Evolutionary conservation across 108 stramenopile species (phyloP).

Genomic region (Chaetoceros muelleri): DNA sequence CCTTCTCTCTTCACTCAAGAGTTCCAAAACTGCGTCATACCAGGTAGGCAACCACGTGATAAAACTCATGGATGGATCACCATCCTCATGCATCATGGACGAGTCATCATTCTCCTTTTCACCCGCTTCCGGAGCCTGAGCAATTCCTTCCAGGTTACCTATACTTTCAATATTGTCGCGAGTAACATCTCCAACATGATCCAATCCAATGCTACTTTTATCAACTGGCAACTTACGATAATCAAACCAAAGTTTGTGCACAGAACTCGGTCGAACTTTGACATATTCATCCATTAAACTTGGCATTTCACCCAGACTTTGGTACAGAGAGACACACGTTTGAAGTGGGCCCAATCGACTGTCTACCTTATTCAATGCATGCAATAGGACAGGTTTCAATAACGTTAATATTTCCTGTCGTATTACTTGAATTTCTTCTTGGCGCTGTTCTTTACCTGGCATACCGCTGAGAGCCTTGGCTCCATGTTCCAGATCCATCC

Average conservation of each 20-base stretch:
- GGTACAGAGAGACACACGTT: slow-evolving; percentile 67
- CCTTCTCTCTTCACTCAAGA: slow-evolving; percentile 57
- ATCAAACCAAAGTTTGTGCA: slow-evolving; percentile 66
- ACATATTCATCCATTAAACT: slow-evolving; percentile 72
- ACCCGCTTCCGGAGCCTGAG: slow-evolving; percentile 10
- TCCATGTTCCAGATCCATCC: slow-evolving; percentile 46
- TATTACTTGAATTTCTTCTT: slow-evolving; percentile 32
- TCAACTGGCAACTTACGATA: slow-evolving; percentile 17
- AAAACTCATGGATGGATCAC: slow-evolving; percentile 41
- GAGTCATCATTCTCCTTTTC: slow-evolving; percentile 13
- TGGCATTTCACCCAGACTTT: slow-evolving; percentile 53
- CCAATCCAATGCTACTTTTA: not conserved
- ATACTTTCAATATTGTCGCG: not conserved
- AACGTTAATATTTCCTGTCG: slow-evolving; percentile 51
- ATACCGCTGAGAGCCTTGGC: slow-evolving; percentile 61
- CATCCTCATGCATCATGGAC: too few relatives aligned
- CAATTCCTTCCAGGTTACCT: not conserved
- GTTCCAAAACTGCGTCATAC: slow-evolving; percentile 52
- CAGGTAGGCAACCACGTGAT: slow-evolving; percentile 58
- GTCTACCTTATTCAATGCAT: slow-evolving; percentile 62
- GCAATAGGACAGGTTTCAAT: slow-evolving; percentile 57
- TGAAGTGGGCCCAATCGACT: slow-evolving; percentile 62
- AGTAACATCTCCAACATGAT: not conserved
- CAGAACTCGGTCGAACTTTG: slow-evolving; percentile 41
- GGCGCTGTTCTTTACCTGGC: slow-evolving; percentile 52